phyloP scores from a whole-genome alignment of 129 eudicot species.

The Helianthus tuberosus region DNA sequence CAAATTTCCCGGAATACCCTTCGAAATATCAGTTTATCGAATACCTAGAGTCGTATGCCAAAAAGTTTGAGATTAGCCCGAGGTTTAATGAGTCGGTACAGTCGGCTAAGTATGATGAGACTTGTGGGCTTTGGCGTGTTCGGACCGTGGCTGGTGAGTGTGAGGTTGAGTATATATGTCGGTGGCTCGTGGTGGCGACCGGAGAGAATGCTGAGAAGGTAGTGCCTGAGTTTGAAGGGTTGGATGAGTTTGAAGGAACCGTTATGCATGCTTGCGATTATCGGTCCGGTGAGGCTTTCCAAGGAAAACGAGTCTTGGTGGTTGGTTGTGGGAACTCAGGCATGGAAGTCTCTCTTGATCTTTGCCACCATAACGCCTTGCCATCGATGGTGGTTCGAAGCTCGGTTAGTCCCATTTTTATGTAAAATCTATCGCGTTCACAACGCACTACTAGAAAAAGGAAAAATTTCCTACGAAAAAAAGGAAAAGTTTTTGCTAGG shows the following conservation, averaged over 20 bases:
- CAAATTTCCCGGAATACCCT: slow-evolving; percentile 79
- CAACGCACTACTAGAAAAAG: not conserved
- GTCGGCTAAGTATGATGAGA: slow-evolving; percentile 74
- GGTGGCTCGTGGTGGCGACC: slow-evolving; percentile 97
- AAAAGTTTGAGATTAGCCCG: slow-evolving; percentile 65
- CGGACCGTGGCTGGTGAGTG: slow-evolving; percentile 31
- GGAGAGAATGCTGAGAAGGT: slow-evolving; percentile 95
- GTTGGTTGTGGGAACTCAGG: slow-evolving; percentile 99
- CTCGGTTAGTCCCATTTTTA: slow-evolving; percentile 60
- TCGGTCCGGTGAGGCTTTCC: slow-evolving; percentile 67
- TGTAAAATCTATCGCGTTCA: not conserved
- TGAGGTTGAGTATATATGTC: slow-evolving; percentile 77
- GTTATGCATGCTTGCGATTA: slow-evolving; percentile 93
- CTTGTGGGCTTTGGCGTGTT: slow-evolving; percentile 86
- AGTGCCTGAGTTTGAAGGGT: slow-evolving; percentile 80
- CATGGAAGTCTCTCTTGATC: slow-evolving; percentile 97
- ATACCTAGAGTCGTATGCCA: slow-evolving; percentile 81
- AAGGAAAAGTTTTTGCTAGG: not conserved
- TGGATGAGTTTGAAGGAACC: slow-evolving; percentile 64
- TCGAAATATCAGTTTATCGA: slow-evolving; percentile 69
- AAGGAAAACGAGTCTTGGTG: slow-evolving; percentile 66
- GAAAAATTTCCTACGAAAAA: not conserved
- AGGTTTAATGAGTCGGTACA: slow-evolving; percentile 78
- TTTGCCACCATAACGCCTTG: slow-evolving; percentile 73
- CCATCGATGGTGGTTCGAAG: slow-evolving; percentile 92